Conservation (phyloP, 768 basidiomycete species). For the Termitomyces sp. region DNA sequence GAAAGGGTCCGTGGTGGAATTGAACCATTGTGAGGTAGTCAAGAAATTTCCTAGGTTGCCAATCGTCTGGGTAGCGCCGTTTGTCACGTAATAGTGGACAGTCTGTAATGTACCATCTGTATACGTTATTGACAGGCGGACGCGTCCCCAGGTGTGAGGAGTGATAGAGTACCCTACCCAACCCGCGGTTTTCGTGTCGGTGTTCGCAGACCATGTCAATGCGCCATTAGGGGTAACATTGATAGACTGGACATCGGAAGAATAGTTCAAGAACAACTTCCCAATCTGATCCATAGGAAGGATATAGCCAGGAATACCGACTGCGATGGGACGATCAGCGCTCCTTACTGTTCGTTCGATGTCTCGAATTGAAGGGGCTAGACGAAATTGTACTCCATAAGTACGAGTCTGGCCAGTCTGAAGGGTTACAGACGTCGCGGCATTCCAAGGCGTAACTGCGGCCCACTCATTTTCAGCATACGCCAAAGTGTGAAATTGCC, state of each 20-base stretch:
- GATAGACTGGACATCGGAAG: slow-evolving; percentile 37
- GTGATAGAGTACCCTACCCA: slow-evolving; percentile 51
- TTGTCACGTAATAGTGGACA: slow-evolving; percentile 48
- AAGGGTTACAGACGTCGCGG: slow-evolving; percentile 43
- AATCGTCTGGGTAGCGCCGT: slow-evolving; percentile 40
- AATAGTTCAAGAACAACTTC: slow-evolving; percentile 49
- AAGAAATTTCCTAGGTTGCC: slow-evolving; percentile 52
- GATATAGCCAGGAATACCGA: slow-evolving; percentile 52
- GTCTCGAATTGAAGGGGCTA: slow-evolving; percentile 46
- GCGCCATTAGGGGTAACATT: slow-evolving; percentile 43
- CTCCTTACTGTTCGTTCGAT: slow-evolving; percentile 43
- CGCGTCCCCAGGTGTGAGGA: slow-evolving; percentile 40
- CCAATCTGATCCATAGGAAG: slow-evolving; percentile 44
- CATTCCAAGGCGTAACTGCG: slow-evolving; percentile 50
- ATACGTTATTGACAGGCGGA: slow-evolving; percentile 47
- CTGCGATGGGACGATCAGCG: slow-evolving; percentile 43
- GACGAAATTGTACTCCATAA: slow-evolving; percentile 49
- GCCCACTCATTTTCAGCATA: slow-evolving; percentile 57
- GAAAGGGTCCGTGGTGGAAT: slow-evolving; percentile 47
- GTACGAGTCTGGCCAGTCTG: slow-evolving; percentile 46
- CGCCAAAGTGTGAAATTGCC: slow-evolving; percentile 56
- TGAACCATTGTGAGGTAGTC: slow-evolving; percentile 53
- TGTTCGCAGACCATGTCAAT: slow-evolving; percentile 40
- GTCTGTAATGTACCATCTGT: slow-evolving; percentile 50
- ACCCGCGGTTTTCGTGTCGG: slow-evolving; percentile 34